These are phyloP conservation scores for Fomitopsis serialis DNA, from an alignment of 768 basidiomycete species.

Conservation along the genomic window DNA sequence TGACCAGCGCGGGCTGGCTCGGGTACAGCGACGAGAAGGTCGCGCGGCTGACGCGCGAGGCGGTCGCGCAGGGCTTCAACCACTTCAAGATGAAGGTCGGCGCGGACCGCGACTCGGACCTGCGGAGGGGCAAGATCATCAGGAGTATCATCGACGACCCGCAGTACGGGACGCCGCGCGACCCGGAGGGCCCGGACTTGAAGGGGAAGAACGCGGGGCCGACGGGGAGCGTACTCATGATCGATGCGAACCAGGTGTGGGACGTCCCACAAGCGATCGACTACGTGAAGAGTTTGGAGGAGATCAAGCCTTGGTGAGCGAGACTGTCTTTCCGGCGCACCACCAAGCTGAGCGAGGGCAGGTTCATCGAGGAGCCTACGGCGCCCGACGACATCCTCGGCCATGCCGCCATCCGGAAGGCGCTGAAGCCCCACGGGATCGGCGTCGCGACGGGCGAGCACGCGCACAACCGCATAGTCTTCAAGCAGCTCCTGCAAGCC, in stretches of 20 bases:
- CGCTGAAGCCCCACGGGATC: constrained; percentile 72
- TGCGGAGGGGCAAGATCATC: constrained; percentile 84
- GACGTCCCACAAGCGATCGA: constrained; percentile 91
- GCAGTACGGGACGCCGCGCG: constrained; percentile 59
- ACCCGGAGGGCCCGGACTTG: constrained; percentile 57
- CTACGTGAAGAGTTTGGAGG: constrained; percentile 74
- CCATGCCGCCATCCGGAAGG: constrained; percentile 75
- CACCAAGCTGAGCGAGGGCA: constrained; percentile 19
- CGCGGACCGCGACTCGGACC: constrained; percentile 71
- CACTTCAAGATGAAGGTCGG: constrained; percentile 99
- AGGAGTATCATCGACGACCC: constrained; percentile 95
- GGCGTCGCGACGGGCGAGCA: constrained; percentile 95
- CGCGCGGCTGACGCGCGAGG: constrained; percentile 77
- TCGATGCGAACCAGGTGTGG: constrained; percentile 97
- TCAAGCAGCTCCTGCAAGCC: constrained; percentile 89
- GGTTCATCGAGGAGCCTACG: constrained; percentile 94
- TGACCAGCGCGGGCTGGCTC: constrained; percentile 91
- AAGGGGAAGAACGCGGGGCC: constrained; percentile 91
- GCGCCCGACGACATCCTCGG: constrained; percentile 89
- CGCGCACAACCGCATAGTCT: constrained; percentile 91
- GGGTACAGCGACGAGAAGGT: constrained; percentile 95
- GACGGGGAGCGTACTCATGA: constrained; percentile 92
- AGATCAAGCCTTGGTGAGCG: constrained; percentile 80
- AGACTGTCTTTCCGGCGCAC: neutral
- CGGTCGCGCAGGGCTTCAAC: constrained; percentile 85